Base-by-base conservation (phyloP, 2,329 filamentous ascomycete genomes). In the Lachnellula suecica region DNA sequence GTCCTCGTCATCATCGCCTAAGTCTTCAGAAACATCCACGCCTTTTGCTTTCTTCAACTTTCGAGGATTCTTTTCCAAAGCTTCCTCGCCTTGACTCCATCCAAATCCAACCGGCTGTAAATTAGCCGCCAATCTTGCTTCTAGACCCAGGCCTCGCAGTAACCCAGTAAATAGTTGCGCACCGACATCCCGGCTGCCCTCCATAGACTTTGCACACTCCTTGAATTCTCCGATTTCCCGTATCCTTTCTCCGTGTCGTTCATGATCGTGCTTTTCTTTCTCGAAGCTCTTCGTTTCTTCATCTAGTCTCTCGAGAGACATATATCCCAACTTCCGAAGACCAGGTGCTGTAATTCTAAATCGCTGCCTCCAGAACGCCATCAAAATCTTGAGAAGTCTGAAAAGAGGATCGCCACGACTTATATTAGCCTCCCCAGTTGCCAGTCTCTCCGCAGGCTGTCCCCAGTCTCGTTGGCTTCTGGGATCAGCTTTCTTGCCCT, bases 161-260 rank as follows among this genome's bases (percentile, higher is more conserved):
- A 99, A 72, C 3, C 91, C 89, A 0, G 91, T 95, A 59, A 97
- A 97, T 0, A 99, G 77, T 65, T 97, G 92, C 0, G 89, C 87
- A 0, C 91, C 92, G 3, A 94, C 79, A 68, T 97, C 94, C 57
- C 92, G 81, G 54, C 91, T 97, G 1, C 94, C 94, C 54, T 84
- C 76, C 62, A 89, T 90, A 27, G 74, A 73, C 57, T 82, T 81
- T 2, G 93, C 93, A 44, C 79, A 75, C 20, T 79, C 72, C 31
- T 86, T 82, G 56, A 97, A 92, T 4, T 84, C 83, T 1, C 84
- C 75, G 1, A 92, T 63, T 47, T 75, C 74, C n/a, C 73, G 71
- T 2, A 97, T 81, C 11, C 82, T 79, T 71, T 97, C 94, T 1
- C 93, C 93, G 66, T 93, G 91, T 5, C 73, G 74, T 42, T 82